Base-by-base conservation (phyloP, 1,284 basidiomycete species). In the Sutorius eximius region DNA sequence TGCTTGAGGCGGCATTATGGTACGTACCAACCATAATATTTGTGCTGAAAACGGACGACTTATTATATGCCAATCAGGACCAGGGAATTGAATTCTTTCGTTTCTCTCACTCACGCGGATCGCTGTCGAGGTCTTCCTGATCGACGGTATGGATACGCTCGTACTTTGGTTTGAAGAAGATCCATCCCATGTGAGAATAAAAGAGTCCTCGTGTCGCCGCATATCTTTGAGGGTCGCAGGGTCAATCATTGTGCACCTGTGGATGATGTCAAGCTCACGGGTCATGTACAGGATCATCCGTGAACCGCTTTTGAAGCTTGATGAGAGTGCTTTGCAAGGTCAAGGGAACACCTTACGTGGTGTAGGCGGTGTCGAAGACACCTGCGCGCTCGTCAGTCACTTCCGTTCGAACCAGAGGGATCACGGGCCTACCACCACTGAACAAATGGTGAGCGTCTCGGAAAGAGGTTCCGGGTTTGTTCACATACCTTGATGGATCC, bases 41-140 rank as follows among this genome's bases (percentile, higher is more conserved):
- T 77, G 64, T 91, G 89, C 62, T 92, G 89, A 59, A 87, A 79
- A 7, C 79, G 77, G 6, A 91, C 89, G 33, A 91, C 89, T 91
- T 34, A 16, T 36, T n/a, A 27, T 20, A 27, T 48, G 40, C 38
- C 18, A 18, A 37, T 37, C 6, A 37, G 36, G n/a, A 37, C n/a
- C n/a, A n/a, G 36, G 18, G 10, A 37, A n/a, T 16, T 18, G 5
- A n/a, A 18, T 12, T 37, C 10, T 37, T 37, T 37, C 11, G n/a
- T 37, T 37, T 18, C 36, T 11, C 36, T 37, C 36, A 37, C 36
- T 37, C 36, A 37, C 36, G 36, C n/a, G 36, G n/a, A 37, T 37
- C 36, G 36, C n/a, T 37, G n/a, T 37, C 36, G n/a, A 37, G 36
- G n/a, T 37, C 36, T 18, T 37, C 36, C 36, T 37, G 36, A 11